These are phyloP conservation scores for Maudiozyma barnettii DNA, from an alignment of 805 yeast species.

Conservation along the genomic window DNA sequence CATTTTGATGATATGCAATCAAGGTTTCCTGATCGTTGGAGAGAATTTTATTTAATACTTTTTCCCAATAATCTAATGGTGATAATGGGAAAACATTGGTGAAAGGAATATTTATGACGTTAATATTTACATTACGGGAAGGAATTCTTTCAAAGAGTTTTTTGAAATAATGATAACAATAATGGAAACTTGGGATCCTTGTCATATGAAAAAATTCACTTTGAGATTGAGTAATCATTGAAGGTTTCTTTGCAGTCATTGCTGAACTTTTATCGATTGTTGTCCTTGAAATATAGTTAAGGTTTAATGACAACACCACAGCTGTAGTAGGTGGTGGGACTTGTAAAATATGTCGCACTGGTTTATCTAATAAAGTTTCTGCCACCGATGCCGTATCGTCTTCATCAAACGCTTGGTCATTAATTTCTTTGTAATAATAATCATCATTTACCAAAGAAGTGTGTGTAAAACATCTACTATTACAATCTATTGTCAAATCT, in stretches of 20 bases:
- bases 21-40: constrained; percentile 24
- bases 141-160: constrained; percentile 27
- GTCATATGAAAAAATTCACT: constrained; percentile 14
- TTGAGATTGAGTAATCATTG: constrained; percentile 19
- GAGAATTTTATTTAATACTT: constrained; percentile 6
- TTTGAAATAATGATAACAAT: constrained; percentile 23
- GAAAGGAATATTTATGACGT: constrained; percentile 27
- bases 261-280: constrained; percentile 5
- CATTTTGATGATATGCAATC: constrained; percentile 10
- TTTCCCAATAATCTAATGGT: constrained; percentile 21
- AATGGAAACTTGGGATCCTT: constrained; percentile 25
- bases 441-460: constrained; percentile 16
- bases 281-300: constrained; percentile 17
- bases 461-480: constrained; percentile 35
- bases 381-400: constrained; percentile 13
- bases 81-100: constrained; percentile 26
- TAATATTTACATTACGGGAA: constrained; percentile 19
- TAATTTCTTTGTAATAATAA: constrained; percentile 15
- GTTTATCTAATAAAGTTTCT: constrained; percentile 22
- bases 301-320: constrained; percentile 18
- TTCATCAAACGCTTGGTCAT: constrained; percentile 4
- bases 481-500: constrained; percentile 38
- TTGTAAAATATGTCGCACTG: constrained; percentile 11
- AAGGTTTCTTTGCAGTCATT: constrained; percentile 12
- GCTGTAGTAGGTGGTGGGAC: constrained; percentile 30